Evolutionary conservation across 1,284 basidiomycete genomes (phyloP), one percentile per base, ranked within the genome.

Genomic region (Chondrostereum purpureum): DNA sequence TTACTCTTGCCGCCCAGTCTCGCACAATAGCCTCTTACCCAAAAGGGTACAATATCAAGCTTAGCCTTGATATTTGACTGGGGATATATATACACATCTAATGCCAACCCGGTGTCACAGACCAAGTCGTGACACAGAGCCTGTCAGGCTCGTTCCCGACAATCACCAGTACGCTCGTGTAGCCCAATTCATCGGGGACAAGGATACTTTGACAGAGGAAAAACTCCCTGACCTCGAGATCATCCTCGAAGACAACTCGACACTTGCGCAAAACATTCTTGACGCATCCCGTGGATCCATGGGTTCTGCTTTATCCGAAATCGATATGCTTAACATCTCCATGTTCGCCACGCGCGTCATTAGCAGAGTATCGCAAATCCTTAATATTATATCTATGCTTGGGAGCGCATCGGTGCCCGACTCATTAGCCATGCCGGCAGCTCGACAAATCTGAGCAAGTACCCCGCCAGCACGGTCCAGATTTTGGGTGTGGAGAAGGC

Each of bases 401-500:
- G 95, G 95, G 39, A 99, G 69, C 82, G 94, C 47, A 92, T 98
- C 55, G 93, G 92, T 42, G 95, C 95, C 6, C 78, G 95, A 45
- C 70, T 98, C 48, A 99, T 99, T 75, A 91, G 88, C 56, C 95
- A 99, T 63, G 93, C 95, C n/a, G 95, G 95, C 22, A 93, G 90
- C 58, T 75, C 98, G 62, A 95, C 92, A 53, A 97, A 96, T 68
- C 71, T 98, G 51, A 93, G 92, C 75, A 98, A 99, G 73, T 96
- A 98, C 70, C 95, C 95, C 21, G 95, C 95, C 3, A 94, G 91
- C 58, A 99, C 95, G 4, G 92, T 98, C 43, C 95, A 99, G 70
- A 98, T 99, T 57, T 75, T 99, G 33, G 95, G 95, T 58, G 95
- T 95, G 17, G 95, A 99, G 72, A 98, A 99, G 70, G 95, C 95